These are phyloP conservation scores for Melampsora larici-populina DNA, from an alignment of 1,284 basidiomycete genomes.

Conservation along the genomic window DNA sequence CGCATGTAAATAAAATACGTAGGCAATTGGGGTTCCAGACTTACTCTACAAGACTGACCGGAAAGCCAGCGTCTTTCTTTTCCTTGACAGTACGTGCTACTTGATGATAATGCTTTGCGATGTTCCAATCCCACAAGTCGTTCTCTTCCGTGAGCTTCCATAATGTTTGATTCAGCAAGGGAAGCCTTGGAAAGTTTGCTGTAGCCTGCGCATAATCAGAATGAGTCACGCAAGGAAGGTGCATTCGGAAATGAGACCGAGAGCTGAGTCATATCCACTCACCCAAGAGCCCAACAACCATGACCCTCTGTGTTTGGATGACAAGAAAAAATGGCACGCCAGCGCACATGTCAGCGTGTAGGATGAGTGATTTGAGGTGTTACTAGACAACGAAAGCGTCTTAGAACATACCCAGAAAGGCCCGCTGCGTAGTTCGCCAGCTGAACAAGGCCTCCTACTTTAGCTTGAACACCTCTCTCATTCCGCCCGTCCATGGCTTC, in stretches of 20 bases:
- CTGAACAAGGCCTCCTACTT: constrained; percentile 33
- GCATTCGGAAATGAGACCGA: background rate
- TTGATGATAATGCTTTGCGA: constrained; percentile 23
- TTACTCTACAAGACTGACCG: constrained; percentile 35
- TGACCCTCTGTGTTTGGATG: constrained; percentile 3
- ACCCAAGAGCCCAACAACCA: constrained; percentile 38
- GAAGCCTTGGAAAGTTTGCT: constrained; percentile 31
- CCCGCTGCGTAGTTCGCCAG: constrained; percentile 35
- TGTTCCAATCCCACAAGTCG: constrained; percentile 37
- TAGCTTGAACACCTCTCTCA: constrained; percentile 18
- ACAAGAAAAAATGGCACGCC: no score
- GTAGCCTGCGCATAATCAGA: background rate
- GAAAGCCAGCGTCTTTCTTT: constrained; percentile 38
- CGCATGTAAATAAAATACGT: no score
- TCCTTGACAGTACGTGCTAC: constrained; percentile 12
- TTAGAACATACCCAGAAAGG: constrained; percentile 25
- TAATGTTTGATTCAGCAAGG: background rate
- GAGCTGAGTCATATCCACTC: background rate
- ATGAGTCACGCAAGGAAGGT: background rate
- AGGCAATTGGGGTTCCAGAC: background rate
- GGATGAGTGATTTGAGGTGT: background rate
- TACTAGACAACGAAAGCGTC: background rate
- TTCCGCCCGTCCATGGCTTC: constrained; percentile 38
- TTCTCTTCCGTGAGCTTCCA: constrained; percentile 32
- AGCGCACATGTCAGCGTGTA: no score